Evolutionary conservation across 331 rosid genomes (phyloP).

Genomic region (Malus hybrid): DNA sequence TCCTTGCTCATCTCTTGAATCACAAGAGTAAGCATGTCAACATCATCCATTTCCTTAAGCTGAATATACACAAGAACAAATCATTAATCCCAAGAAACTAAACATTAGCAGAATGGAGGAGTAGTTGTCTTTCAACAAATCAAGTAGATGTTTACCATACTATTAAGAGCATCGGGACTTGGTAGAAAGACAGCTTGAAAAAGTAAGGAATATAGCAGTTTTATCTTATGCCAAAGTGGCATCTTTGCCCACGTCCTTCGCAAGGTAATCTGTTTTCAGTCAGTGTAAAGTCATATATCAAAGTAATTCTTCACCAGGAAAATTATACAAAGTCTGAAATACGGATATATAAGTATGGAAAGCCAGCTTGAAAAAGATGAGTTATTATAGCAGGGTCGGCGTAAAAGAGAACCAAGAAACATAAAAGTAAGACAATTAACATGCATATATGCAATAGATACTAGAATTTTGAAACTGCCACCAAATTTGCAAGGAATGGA

Average conservation of each 20-base stretch:
- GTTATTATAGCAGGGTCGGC: not conserved
- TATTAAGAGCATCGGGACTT: slow-evolving; percentile 63
- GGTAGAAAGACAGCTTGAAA: slow-evolving; percentile 85
- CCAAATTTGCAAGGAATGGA: not conserved
- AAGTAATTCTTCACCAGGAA: not conserved
- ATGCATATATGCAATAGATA: not conserved
- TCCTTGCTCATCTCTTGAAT: slow-evolving; percentile 91
- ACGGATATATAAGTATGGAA: not conserved
- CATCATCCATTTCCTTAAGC: slow-evolving; percentile 90
- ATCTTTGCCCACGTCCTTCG: slow-evolving; percentile 88
- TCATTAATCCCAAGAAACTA: slow-evolving; percentile 7
- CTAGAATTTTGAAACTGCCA: not conserved
- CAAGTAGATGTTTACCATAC: slow-evolving; percentile 45
- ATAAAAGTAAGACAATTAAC: not conserved
- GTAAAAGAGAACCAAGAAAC: not conserved
- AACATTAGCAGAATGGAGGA: slow-evolving; percentile 2
- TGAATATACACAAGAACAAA: slow-evolving; percentile 31
- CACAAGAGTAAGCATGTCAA: slow-evolving; percentile 81
- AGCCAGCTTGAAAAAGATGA: not conserved
- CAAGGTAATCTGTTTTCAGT: slow-evolving; percentile 59
- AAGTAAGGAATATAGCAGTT: slow-evolving; percentile 54
- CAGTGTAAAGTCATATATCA: slow-evolving; percentile 19
- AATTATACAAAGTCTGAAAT: not conserved
- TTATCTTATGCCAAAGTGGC: slow-evolving; percentile 91
- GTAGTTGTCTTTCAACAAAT: not conserved